phyloP scores from a whole-genome alignment of 495 filamentous ascomycete species.

The Xylaria palmicola region DNA sequence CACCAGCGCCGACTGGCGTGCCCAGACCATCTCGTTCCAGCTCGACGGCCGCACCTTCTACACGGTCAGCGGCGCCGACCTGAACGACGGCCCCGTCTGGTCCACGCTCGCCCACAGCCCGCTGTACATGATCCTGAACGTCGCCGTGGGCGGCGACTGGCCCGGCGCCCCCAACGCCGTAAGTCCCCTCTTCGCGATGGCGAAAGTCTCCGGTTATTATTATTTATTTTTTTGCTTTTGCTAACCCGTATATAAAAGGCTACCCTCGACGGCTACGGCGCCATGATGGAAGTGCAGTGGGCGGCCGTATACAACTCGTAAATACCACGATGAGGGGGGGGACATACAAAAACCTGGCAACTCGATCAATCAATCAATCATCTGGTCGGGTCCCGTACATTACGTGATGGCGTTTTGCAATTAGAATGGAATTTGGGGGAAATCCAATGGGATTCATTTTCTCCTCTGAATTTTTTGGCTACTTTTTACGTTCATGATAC shows the following conservation, averaged over 20 bases:
- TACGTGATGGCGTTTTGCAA: conserved; percentile 14
- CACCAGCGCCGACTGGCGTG: conserved; percentile 38
- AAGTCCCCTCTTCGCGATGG: conserved; percentile 18
- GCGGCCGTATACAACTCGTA: conserved; percentile 43
- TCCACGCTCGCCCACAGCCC: conserved; percentile 45
- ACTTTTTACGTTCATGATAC: conserved; percentile 19
- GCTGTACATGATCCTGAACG: conserved; percentile 47
- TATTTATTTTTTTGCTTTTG: not conserved
- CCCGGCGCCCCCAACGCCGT: conserved; percentile 33
- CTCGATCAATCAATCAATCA: no score
- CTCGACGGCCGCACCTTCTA: conserved; percentile 42
- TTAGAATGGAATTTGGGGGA: not conserved
- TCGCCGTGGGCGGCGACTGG: conserved; percentile 52
- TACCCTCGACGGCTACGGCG: conserved; percentile 43
- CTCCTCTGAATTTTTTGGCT: not conserved
- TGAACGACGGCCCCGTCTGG: conserved; percentile 46
- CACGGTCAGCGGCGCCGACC: conserved; percentile 37
- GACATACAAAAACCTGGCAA: not conserved
- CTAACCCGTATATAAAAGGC: conserved; percentile 17
- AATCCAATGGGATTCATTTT: not conserved
- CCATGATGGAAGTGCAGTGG: conserved; percentile 53
- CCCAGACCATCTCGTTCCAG: conserved; percentile 47
- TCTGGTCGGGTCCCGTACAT: no score
- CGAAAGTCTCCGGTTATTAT: not conserved
- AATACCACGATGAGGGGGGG: not conserved